Base-by-base conservation (phyloP, 345 rosid genomes). In the Salix viminalis region DNA sequence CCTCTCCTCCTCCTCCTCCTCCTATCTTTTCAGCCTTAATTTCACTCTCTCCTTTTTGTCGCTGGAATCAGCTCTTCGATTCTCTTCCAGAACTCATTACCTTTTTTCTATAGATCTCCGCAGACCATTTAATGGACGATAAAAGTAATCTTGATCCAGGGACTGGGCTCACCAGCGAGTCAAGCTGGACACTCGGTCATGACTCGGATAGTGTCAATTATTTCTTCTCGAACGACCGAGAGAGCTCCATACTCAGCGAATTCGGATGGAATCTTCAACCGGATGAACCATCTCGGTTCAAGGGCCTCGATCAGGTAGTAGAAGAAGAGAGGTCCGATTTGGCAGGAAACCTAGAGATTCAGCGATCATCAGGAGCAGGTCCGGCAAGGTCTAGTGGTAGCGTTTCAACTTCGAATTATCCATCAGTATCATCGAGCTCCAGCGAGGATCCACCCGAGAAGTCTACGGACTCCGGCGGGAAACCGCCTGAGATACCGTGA, bases 401-500 rank as follows among this genome's bases (percentile, higher is more conserved):
- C 75, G 83, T 84, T 74, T 87, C 91, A 0, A 84, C 88, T n/a
- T 79, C 97, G 62, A 44, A 13, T 11, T 42, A 82, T 71, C 97
- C 90, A 0, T 91, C 96, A 6, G 87, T 89, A 23, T 88, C 97
- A 1, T 88, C 98, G 2, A 89, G 86, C 83, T 95, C 99, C 76
- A 91, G 93, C 80, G 99, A 95, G 69, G 99, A 91, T 83, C 97
- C 72, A 70, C 73, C 90, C 5, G 98, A 92, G 81, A 91, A 89
- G 85, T 94, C 97, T 2, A 84, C 92, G 79, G 88, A 87, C 77
- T 90, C 91, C 80, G 95, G 84, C 81, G 89, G 80, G 6, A 92
- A 84, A 72, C 85, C 89, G 80, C 90, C 89, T 50, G 94, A 94
- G 90, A 89, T 83, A 87, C 92, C 97, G 98, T 94, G 97, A 94